phyloP scores from a whole-genome alignment of 2,329 filamentous ascomycete genomes.

The Aspergillus sp. region DNA sequence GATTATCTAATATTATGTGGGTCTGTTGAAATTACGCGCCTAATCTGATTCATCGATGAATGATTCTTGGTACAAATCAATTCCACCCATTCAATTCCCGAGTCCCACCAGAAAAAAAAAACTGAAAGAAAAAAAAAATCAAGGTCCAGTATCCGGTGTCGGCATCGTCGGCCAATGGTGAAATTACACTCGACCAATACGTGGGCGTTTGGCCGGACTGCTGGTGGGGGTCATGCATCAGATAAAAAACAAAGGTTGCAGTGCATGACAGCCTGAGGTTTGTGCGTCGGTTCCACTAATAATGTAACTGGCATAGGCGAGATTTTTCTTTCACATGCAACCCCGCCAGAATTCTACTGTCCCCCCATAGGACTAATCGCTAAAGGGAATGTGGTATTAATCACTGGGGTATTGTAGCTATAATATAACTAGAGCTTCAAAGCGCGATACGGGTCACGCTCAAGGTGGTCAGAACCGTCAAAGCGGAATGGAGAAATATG shows the following conservation, averaged over 20 bases:
- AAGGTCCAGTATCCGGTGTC: neutral
- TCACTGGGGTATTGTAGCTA: neutral
- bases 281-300: neutral
- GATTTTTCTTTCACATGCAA: neutral
- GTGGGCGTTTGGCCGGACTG: neutral
- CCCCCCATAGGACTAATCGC: no score
- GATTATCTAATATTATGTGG: slow-evolving; percentile 29
- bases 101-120: neutral
- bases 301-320: neutral
- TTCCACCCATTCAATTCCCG: neutral
- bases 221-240: neutral
- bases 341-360: neutral
- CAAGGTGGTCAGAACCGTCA: slow-evolving; percentile 22
- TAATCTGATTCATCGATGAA: neutral
- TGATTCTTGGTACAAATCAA: neutral
- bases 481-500: slow-evolving; percentile 52
- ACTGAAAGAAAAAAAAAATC: neutral
- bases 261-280: neutral
- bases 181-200: neutral
- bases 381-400: neutral
- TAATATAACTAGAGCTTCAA: slow-evolving; percentile 19
- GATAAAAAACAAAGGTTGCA: neutral
- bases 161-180: neutral
- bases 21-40: neutral
- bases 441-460: slow-evolving; percentile 21